These are phyloP conservation scores for Vitis labrusca DNA, from an alignment of 164 flowering plant species.

Conservation along the genomic window DNA sequence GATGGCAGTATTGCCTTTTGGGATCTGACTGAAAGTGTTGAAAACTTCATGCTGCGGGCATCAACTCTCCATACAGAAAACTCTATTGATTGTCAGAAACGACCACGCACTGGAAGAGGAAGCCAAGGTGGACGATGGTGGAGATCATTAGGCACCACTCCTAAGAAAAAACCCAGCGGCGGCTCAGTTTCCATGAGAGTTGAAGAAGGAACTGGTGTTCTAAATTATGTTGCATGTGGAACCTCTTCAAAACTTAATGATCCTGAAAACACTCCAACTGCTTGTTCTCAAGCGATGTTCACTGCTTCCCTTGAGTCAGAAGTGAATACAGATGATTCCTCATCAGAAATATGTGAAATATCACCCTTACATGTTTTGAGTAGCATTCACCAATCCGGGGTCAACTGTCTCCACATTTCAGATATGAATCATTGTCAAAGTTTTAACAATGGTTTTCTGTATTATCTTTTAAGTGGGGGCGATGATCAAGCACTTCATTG, in stretches of 20 bases:
- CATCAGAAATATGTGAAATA: slow-evolving; percentile 36
- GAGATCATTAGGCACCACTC: slow-evolving; percentile 45
- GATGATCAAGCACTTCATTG: slow-evolving; percentile 88
- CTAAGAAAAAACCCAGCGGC: slow-evolving; percentile 27
- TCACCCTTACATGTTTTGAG: slow-evolving; percentile 54
- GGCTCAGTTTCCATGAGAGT: slow-evolving; percentile 10
- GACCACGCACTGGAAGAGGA: slow-evolving; percentile 98
- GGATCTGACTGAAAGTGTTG: slow-evolving; percentile 78
- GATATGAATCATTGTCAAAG: slow-evolving; percentile 15
- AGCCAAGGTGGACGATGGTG: slow-evolving; percentile 98
- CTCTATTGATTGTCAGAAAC: slow-evolving; percentile 59
- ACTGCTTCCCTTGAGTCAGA: slow-evolving; percentile 24
- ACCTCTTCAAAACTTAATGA: slow-evolving; percentile 11
- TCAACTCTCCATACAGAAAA: slow-evolving; percentile 51
- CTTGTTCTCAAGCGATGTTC: slow-evolving; percentile 10
- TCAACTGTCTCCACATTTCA: slow-evolving; percentile 85
- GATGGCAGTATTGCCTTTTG: slow-evolving; percentile 96
- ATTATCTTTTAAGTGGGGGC: slow-evolving; percentile 77
- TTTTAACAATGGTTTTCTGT: slow-evolving; percentile 27
- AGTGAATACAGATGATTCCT: slow-evolving; percentile 25
- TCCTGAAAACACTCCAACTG: slow-evolving; percentile 7
- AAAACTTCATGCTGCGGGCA: slow-evolving; percentile 55
- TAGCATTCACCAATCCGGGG: slow-evolving; percentile 88
- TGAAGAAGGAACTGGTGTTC: slow-evolving; percentile 14
- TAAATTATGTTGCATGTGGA: slow-evolving; percentile 9